phyloP scores from a whole-genome alignment of 2,329 filamentous ascomycete species.

The Coniosporium tulheliwenetii region DNA sequence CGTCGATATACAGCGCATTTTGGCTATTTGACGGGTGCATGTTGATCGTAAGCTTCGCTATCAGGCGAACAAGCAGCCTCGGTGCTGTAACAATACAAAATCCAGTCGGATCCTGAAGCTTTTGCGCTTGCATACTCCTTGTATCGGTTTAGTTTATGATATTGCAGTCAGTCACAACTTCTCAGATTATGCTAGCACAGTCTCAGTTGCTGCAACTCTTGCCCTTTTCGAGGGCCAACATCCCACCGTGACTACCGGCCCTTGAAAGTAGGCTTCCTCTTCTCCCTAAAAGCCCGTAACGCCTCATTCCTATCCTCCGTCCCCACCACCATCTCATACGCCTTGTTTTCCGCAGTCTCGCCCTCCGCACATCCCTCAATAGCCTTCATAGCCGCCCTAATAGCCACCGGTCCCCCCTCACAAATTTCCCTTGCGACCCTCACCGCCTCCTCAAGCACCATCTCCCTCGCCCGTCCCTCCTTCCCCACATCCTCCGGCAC shows the following conservation, averaged over 20 bases:
- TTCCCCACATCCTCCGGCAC: constrained; percentile 37
- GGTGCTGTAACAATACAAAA: too few relatives aligned
- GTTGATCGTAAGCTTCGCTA: too few relatives aligned
- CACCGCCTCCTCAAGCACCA: constrained; percentile 61
- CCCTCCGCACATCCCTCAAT: constrained; percentile 40
- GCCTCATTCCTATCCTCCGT: constrained; percentile 85
- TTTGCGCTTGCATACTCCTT: too few relatives aligned
- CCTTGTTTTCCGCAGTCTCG: constrained; percentile 69
- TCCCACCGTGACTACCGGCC: constrained; percentile 25
- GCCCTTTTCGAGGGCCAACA: too few relatives aligned
- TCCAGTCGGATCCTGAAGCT: too few relatives aligned
- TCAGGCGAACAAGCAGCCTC: too few relatives aligned
- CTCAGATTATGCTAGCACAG: too few relatives aligned
- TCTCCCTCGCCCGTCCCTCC: constrained; percentile 42
- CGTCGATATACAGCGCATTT: too few relatives aligned
- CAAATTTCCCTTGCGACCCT: constrained; percentile 72
- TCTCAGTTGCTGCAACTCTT: too few relatives aligned
- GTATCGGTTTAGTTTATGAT: too few relatives aligned
- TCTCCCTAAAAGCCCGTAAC: constrained; percentile 67
- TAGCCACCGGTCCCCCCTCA: constrained; percentile 72
- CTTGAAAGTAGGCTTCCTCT: constrained; percentile 54
- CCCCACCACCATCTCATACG: constrained; percentile 68
- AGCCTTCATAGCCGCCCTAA: constrained; percentile 64
- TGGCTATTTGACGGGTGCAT: too few relatives aligned
- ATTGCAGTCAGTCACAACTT: too few relatives aligned